Evolutionary conservation across 176 grass and related monocot species (phyloP), one percentile per base, ranked within the genome.

Genomic region (Oryza glaberrima): DNA sequence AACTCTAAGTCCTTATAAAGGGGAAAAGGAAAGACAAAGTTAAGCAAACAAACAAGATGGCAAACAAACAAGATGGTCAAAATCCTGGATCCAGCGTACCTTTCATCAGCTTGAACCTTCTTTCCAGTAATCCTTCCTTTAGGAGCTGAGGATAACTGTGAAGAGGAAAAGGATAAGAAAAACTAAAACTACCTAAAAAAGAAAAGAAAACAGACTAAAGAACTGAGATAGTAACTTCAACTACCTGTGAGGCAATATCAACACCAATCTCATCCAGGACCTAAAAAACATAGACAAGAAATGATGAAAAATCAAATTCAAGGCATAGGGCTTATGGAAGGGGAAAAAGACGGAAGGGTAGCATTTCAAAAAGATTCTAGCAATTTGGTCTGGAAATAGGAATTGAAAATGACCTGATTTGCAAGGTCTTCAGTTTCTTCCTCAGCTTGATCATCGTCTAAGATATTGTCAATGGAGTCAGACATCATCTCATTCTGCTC

Each of bases 211-310:
- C 25, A 52, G 20, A 71, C 89, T 36, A 67, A 32, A 89, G 17
- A 58, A 67, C 69, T 69, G 13, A 35, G 13, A 75, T 35, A 75
- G 73, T 14, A 85, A 66, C 69, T 56, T 66, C 83, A 91, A 47
- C 19, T 78, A 99, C 96, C 90, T 99, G 94, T 70, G 96, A 96
- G 76, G 96, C 93, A 83, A 99, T 65, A 61, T 99, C 96, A 79
- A 99, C 54, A 65, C 96, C 94, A 77, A 99, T 99, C 89, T 99
- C 94, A 88, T 99, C 96, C 26, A 99, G 82, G 45, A 99, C 96
- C 96, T 99, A 92, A 82, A 84, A 87, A 38, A 85, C 68, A 88
- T 76, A 34, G 70, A 84, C 56, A 79, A 71, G 23, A 82, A 87
- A 82, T 70, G 44, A 48, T 87, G 71, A 90, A 47, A 52, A 67